Percentiles rank a stretch among this genome's conserved stretches.
phyloP scores from a whole-genome alignment of 2,329 filamentous ascomycete species.

The Chaetomium globosum region DNA sequence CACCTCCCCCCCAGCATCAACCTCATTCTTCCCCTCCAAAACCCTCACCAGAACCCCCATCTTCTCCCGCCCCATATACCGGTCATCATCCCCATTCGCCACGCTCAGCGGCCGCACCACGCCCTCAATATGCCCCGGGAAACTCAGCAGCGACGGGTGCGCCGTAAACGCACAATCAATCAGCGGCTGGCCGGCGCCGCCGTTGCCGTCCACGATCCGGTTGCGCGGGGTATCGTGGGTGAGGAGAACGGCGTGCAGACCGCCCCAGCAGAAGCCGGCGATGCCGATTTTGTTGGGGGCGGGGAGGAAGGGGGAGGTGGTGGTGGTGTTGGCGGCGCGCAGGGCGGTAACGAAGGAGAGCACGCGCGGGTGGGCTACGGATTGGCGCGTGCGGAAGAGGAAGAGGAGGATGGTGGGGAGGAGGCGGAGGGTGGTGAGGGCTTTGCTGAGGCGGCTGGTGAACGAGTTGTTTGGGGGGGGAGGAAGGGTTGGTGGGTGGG shows the following conservation, averaged over 20 bases:
- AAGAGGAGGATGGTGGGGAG: slow-evolving; percentile 21
- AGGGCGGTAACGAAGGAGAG: slow-evolving; percentile 44
- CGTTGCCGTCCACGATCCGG: too few relatives aligned
- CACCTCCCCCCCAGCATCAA: not conserved
- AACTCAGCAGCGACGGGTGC: slow-evolving; percentile 46
- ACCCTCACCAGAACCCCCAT: slow-evolving; percentile 37
- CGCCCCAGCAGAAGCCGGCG: slow-evolving; percentile 60
- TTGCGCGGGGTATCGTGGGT: slow-evolving; percentile 40
- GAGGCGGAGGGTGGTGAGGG: slow-evolving; percentile 9
- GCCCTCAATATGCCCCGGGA: slow-evolving; percentile 48
- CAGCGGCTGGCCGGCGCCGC: slow-evolving; percentile 32
- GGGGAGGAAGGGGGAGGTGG: slow-evolving; percentile 36
- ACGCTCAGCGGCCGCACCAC: slow-evolving; percentile 46
- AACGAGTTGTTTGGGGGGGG: not conserved
- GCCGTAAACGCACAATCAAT: slow-evolving; percentile 50
- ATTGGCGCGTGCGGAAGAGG: slow-evolving; percentile 19
- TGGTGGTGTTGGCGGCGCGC: slow-evolving; percentile 26
- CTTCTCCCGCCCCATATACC: slow-evolving; percentile 39
- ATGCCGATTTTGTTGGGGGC: slow-evolving; percentile 43
- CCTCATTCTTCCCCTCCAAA: slow-evolving; percentile 37
- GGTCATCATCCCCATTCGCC: slow-evolving; percentile 46
- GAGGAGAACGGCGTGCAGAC: slow-evolving; percentile 49
- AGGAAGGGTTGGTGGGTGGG: not conserved
- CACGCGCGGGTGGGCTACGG: slow-evolving; percentile 40
- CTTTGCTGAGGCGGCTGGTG: slow-evolving; percentile 1